Evolutionary conservation across 129 eudicot species (phyloP).

Genomic region (Ambrosia artemisiifolia): DNA sequence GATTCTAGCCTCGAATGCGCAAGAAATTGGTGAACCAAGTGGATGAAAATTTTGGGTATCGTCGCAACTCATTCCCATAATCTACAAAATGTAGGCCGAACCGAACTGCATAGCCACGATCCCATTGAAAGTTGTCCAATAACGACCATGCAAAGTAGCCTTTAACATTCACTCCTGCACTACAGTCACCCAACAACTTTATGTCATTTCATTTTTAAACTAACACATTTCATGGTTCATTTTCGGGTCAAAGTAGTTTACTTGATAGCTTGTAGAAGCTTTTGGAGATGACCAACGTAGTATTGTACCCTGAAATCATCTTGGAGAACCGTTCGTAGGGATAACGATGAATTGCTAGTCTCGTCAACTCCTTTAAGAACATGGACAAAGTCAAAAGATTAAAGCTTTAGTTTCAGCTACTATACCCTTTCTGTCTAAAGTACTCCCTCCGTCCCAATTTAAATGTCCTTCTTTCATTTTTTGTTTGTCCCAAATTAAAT

Average conservation of each 20-base stretch:
- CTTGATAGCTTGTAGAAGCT: conserved; percentile 38
- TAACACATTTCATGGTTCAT: not conserved
- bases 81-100: conserved; percentile 59
- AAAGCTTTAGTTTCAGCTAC: no score
- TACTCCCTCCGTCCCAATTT: no score
- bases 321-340: conserved; percentile 41
- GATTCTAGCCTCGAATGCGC: conserved; percentile 22
- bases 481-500: no score
- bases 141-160: conserved; percentile 61
- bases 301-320: conserved; percentile 51
- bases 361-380: conserved; percentile 50
- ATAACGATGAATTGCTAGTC: conserved; percentile 45
- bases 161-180: conserved; percentile 49
- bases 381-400: not conserved
- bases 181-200: conserved; percentile 21
- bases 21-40: conserved; percentile 50
- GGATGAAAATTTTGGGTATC: conserved; percentile 58
- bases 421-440: no score
- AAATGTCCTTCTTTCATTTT: no score
- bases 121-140: conserved; percentile 60
- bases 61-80: conserved; percentile 35
- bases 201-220: conserved; percentile 13
- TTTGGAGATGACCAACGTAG: conserved; percentile 48
- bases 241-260: not conserved
- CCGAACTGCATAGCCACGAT: conserved; percentile 47